Conservation (phyloP, 2,329 filamentous ascomycete genomes). For the Ceratocystis albifundus region DNA sequence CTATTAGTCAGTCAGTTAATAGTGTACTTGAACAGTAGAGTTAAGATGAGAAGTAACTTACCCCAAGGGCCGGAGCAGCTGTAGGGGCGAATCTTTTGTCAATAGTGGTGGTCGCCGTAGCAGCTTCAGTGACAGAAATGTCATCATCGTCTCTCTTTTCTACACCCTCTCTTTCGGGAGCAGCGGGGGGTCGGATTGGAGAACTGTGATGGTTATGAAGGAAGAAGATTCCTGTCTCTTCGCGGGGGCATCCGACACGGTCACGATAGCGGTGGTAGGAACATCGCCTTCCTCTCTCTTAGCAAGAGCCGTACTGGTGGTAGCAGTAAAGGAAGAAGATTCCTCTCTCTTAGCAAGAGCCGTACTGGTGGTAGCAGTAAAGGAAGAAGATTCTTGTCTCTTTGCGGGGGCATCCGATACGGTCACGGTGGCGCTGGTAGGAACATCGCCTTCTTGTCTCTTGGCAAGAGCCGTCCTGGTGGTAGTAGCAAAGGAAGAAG, state of each 20-base stretch:
- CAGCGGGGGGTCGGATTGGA: too few relatives aligned
- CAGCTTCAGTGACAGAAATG: too few relatives aligned
- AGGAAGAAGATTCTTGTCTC: neutral
- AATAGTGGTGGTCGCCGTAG: too few relatives aligned
- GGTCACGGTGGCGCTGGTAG: too few relatives aligned
- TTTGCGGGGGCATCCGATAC: neutral
- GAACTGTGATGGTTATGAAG: neutral
- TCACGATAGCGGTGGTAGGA: too few relatives aligned
- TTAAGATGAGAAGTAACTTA: neutral
- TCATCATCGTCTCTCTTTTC: too few relatives aligned
- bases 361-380: neutral
- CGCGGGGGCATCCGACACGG: too few relatives aligned
- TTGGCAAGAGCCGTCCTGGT: too few relatives aligned
- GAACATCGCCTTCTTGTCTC: too few relatives aligned
- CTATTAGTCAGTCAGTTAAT: conserved; percentile 10
- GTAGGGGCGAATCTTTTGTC: too few relatives aligned
- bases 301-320: neutral
- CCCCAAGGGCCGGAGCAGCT: neutral
- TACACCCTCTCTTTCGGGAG: neutral
- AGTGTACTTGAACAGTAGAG: neutral
- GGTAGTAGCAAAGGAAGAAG: too few relatives aligned
- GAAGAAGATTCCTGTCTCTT: neutral
- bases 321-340: neutral
- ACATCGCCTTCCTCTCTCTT: neutral
- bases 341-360: neutral